Evolutionary conservation across 2,329 filamentous ascomycete genomes (phyloP), one percentile per base, ranked within the genome.

Genomic region (Pseudopithomyces chartarum): DNA sequence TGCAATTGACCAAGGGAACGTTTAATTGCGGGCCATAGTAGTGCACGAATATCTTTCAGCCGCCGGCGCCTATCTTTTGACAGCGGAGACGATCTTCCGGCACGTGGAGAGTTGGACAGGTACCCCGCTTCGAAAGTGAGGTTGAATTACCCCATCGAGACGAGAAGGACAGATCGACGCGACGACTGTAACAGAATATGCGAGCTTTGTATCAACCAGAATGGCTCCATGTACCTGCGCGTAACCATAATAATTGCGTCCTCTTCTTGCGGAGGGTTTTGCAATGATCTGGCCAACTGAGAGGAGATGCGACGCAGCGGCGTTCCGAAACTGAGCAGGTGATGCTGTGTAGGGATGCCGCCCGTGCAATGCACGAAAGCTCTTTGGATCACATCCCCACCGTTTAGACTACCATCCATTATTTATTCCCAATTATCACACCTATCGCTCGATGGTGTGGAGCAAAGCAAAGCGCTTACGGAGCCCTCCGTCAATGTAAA

Each of bases 381-480:
- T 46, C 45, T 23, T 51, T 46, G 57, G 49, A 54, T 50, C 48
- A 57, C 55, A 56, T 56, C 53, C 33, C 40, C 51, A 57, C 39
- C 51, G 40, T 49, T 58, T n/a, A 55, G 44, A 36, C 26, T 19
- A 38, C 40, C n/a, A n/a, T n/a, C n/a, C n/a, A n/a, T n/a, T n/a
- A 36, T 45, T 45, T 43, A 22, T 22, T 10, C 49, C 36, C 10
- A 49, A n/a, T 47, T 17, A 34, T 34, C 52, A 49, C 38, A 53
- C 56, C 56, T 58, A 58, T 58, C 56, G 56, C 36, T 29, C 40
- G 43, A 47, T 42, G 33, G 48, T 42, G 33, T 32, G 38, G 40
- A 47, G 52, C 57, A 57, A 56, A 55, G 57, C 56, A 52, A 39
- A 56, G 59, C 61, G 61, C 61, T 62, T 64, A 59, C 48, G 48